Base-by-base conservation (phyloP, 2,329 filamentous ascomycete species). In the Xylariaceae sp. region DNA sequence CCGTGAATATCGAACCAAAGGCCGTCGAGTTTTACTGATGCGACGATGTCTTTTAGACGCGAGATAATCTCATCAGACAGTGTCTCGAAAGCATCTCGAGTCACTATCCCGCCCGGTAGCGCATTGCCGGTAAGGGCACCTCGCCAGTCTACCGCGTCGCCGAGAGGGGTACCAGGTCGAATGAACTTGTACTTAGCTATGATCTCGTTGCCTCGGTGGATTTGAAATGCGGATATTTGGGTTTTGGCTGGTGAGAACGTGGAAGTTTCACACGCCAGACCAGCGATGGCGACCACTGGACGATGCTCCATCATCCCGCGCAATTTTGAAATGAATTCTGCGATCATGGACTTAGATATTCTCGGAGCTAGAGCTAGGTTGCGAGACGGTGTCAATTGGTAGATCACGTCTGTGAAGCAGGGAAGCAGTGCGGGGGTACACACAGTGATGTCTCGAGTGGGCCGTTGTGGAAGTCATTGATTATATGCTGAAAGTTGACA, bases 1-100 rank as follows among this genome's bases (percentile, higher is more conserved):
- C 77, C 77, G 54, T 80, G 77, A 30, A 80, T 80, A 52, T 80
- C 76, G 48, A 77, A 76, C 76, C 76, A 80, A 7, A 80, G 58
- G 1, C 77, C 77, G 45, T 79, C 71, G 2, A 79, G 49, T 0
- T 55, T 54, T 9, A 57, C 52, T 17, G 59, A 59, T 0, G 60
- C 56, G 0, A 65, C 62, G n/a, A 78, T 71, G 1, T 57, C 57
- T 1, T 45, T 35, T 12, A 80, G 66, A 0, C 73, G 69, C 1
- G 58, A 56, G 1, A 69, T 58, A 17, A 78, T 72, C 4, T 60
- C 62, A 0, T 52, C 55, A 0, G 70, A 66, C 6, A 80, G 67
- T 11, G 64, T 57, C 48, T 77, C 74, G 52, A 76, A 80, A 0
- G 74, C 71, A 2, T 63, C 62, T n/a, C 68, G 64, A 3, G 69